A percentile compares a stretch with the other conserved stretches of the same genome.
phyloP scores from a whole-genome alignment of 2,329 filamentous ascomycete species.

The Alternaria dauci region DNA sequence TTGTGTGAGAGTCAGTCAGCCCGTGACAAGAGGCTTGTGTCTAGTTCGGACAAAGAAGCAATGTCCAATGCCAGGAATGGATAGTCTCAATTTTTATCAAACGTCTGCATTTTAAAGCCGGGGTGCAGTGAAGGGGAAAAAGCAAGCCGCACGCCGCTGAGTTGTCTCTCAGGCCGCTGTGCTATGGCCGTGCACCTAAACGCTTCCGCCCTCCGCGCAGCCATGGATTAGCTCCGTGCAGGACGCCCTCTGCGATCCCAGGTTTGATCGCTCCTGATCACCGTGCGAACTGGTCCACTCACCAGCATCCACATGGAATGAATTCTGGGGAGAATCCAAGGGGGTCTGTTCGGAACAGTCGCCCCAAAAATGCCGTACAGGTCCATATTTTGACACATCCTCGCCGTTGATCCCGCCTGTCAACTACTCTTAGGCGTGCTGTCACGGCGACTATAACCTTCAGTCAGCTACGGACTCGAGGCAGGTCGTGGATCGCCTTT shows the following conservation, averaged over 20 bases:
- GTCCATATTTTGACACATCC: slow-evolving; percentile 36
- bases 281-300: slow-evolving; percentile 33
- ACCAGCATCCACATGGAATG: slow-evolving; percentile 21
- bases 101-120: slow-evolving; percentile 36
- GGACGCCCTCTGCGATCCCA: slow-evolving; percentile 32
- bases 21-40: slow-evolving; percentile 41
- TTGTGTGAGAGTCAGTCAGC: slow-evolving; percentile 39
- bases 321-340: slow-evolving; percentile 26
- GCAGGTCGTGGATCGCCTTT: slow-evolving; percentile 42
- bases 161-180: slow-evolving; percentile 29
- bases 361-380: slow-evolving; percentile 32
- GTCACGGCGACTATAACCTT: slow-evolving; percentile 21
- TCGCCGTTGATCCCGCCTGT: slow-evolving; percentile 44
- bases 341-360: slow-evolving; percentile 20
- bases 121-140: slow-evolving; percentile 41
- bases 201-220: slow-evolving; percentile 48
- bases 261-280: slow-evolving; percentile 20
- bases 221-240: slow-evolving; percentile 31
- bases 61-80: slow-evolving; percentile 41
- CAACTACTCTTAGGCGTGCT: slow-evolving; percentile 29
- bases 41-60: slow-evolving; percentile 37
- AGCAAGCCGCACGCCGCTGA: slow-evolving; percentile 36
- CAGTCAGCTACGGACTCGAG: slow-evolving; percentile 22
- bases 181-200: slow-evolving; percentile 41
- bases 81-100: slow-evolving; percentile 41